Evolutionary conservation across 2,329 filamentous ascomycete genomes (phyloP), one percentile per base, ranked within the genome.

Genomic region (Sporothrix brunneoviolacea): DNA sequence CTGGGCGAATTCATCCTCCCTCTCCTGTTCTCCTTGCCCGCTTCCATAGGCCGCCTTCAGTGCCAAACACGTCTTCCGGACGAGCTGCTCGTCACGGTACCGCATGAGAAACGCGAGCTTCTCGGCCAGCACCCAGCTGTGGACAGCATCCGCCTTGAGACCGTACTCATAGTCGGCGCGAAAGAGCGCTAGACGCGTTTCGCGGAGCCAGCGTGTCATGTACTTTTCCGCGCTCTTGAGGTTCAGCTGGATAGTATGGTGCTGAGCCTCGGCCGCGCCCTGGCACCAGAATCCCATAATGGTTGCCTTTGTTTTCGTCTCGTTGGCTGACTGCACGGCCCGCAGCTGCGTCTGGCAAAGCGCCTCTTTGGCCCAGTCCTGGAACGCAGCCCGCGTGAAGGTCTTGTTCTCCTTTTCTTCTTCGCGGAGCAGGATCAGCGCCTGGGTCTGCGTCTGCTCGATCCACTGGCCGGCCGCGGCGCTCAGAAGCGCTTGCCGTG

Each of bases 111-210:
- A 62, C 4, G 50, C 58, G 2, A 63, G 55, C 39, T 59, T 58
- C 45, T 64, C 61, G 24, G 59, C 55, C 28, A 62, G 56, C 6
- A 57, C 46, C 63, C 63, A 66, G 36, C 58, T 55, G 12, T 57
- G 56, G 8, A 64, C 36, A 8, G 59, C 53, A 1, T 54, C 54
- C 12, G 22, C 19, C 50, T 60, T 59, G 15, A 55, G 55, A n/a
- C 48, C 39, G 22, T 56, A 41, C 19, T 50, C 50, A 3, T 56
- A 50, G 12, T 56, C 55, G 6, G 53, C 52, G 8, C 47, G 45
- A 32, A 58, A 62, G 0, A 54, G 18, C 8, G 45, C 55, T 2
- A 65, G 59, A 27, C 56, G 57, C 24, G 60, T 54, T 54, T 62
- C 60, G 22, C 57, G 57, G 13, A 51, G 51, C 64, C 64, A 66